Percentiles rank a stretch among this genome's conserved stretches.
These are phyloP conservation scores for Microdochium paspali DNA, from an alignment of 2,329 filamentous ascomycete species.

Conservation along the genomic window DNA sequence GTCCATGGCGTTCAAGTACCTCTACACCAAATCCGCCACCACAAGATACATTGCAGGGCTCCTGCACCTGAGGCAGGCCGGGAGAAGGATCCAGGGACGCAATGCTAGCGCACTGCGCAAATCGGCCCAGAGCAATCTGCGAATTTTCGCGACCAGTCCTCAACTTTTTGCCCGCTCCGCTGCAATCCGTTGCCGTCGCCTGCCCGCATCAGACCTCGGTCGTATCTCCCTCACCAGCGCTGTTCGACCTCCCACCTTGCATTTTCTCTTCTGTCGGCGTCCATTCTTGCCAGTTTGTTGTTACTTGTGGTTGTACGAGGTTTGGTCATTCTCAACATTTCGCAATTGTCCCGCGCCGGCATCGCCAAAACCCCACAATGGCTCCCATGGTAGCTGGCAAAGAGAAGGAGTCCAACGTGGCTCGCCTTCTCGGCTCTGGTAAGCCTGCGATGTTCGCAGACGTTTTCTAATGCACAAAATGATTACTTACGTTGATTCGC, in stretches of 20 bases:
- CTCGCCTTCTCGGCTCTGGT: conserved; percentile 7
- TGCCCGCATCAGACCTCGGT: no score
- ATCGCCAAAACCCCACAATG: neutral
- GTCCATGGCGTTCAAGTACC: neutral
- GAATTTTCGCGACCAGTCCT: neutral
- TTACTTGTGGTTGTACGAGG: neutral
- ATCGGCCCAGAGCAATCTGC: neutral
- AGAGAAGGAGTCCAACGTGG: conserved; percentile 2
- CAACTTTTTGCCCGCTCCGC: neutral
- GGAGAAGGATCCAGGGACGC: neutral
- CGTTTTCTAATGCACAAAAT: neutral
- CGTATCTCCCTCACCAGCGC: neutral
- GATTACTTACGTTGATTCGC: conserved; percentile 7
- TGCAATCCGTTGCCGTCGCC: neutral
- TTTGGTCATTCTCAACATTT: neutral
- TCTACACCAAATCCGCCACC: neutral
- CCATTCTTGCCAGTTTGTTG: neutral
- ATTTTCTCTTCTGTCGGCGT: neutral
- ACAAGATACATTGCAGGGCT: neutral
- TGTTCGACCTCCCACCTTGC: neutral
- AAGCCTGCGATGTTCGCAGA: conserved; percentile 1
- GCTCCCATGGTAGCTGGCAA: neutral
- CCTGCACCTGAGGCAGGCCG: neutral
- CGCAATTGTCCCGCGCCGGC: neutral
- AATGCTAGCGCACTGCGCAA: neutral